Conservation (phyloP, 2,329 filamentous ascomycete species). For the Xylariomycetidae sp. region DNA sequence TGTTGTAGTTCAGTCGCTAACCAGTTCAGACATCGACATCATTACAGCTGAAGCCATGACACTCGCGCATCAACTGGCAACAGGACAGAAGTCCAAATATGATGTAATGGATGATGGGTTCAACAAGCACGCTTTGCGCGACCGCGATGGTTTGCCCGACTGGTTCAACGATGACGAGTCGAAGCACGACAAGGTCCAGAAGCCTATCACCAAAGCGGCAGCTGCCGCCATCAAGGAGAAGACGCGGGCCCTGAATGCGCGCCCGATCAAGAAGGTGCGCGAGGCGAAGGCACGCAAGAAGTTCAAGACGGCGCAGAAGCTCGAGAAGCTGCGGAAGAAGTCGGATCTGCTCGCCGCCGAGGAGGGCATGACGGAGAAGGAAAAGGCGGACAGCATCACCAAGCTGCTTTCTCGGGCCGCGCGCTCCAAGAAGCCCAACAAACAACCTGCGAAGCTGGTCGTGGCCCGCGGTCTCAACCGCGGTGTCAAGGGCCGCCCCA, state of each 20-base stretch:
- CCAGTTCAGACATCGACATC: slow-evolving; percentile 76
- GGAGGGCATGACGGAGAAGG: slow-evolving; percentile 89
- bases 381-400: slow-evolving; percentile 81
- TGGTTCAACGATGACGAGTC: slow-evolving; percentile 96
- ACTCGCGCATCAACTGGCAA: slow-evolving; percentile 84
- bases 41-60: slow-evolving; percentile 99
- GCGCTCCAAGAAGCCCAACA: slow-evolving; percentile 71
- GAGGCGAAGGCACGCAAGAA: slow-evolving; percentile 97
- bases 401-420: slow-evolving; percentile 75
- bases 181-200: slow-evolving; percentile 74
- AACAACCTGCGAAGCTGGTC: slow-evolving; percentile 76
- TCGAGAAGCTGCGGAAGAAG: slow-evolving; percentile 98
- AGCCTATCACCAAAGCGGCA: slow-evolving; percentile 87
- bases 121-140: slow-evolving; percentile 88
- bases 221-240: slow-evolving; percentile 94
- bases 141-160: slow-evolving; percentile 85
- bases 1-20: slow-evolving; percentile 12
- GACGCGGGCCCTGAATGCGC: slow-evolving; percentile 54
- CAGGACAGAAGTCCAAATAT: slow-evolving; percentile 70
- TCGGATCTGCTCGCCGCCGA: slow-evolving; percentile 83
- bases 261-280: slow-evolving; percentile 76
- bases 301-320: slow-evolving; percentile 80
- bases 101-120: slow-evolving; percentile 87
- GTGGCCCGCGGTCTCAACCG: slow-evolving; percentile 81
- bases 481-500: slow-evolving; percentile 78